Evolutionary conservation across 2,329 filamentous ascomycete species (phyloP), one percentile per base, ranked within the genome.

Genomic region (Pseudogymnoascus sp.): DNA sequence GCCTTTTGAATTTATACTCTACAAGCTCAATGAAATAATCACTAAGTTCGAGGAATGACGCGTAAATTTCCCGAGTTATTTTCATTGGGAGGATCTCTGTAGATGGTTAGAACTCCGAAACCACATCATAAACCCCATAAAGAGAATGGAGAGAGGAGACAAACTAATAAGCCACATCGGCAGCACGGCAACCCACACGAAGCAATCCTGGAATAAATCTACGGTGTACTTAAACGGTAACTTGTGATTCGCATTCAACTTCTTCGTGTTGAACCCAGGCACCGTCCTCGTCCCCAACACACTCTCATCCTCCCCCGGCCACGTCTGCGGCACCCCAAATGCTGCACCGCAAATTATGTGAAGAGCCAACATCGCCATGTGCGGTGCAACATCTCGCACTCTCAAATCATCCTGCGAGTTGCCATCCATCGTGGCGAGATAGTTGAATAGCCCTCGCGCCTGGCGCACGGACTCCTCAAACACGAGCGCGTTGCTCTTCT

Each of bases 271-370:
- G 37, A 64, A 62, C 12, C 63, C 63, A 7, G 26, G 39, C 23
- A 64, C 37, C 6, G 21, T 42, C 37, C 62, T 65, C 11, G 54
- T 62, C 10, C 65, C 37, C 37, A 69, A 34, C 16, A 59, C 62
- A 5, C 65, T 66, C 26, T 72, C 70, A 62, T 75, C 74, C 69
- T 82, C 78, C 66, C 80, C 77, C 5, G 79, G 64, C 72, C 72
- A 73, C 1, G 68, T 21, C n/a, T 72, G 68, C 1, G 65, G 66
- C 2, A 72, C 68, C 2, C 72, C 81, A 69, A 84, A 83, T 2
- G 81, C 81, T 61, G 81, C 81, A 39, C 77, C 76, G 68, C 79
- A 81, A 66, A 84, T 83, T 45, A 84, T 77, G 70, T 83, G 79
- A 37, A 84, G 70, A 63, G 77, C 79, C 67, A 83, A 71, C 59